Base-by-base conservation (phyloP, 495 filamentous ascomycete genomes). In the Parathielavia appendiculata region DNA sequence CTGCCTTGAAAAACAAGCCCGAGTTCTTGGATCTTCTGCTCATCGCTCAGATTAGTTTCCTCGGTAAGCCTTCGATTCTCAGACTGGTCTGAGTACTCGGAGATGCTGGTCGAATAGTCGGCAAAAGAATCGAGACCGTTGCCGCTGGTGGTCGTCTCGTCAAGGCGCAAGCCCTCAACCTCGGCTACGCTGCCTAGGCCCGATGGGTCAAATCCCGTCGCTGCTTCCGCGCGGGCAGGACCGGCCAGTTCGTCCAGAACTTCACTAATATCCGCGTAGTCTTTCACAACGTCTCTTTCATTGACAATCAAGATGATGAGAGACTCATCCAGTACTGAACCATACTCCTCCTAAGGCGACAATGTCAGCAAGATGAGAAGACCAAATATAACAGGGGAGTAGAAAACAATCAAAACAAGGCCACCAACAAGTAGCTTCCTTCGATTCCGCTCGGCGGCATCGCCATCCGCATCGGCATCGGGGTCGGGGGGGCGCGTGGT, bases 201-300 rank as follows among this genome's bases (percentile, higher is more conserved):
- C 12, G 87, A 91, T 0, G 90, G 83, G 58, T 96, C 90, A 66
- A 95, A 95, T 0, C 82, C 84, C 0, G 83, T 80, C 16, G 79
- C 75, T 62, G 90, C 85, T 60, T 92, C 86, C 20, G 78, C 76
- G 20, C 75, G 61, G 0, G 87, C 89, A 38, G 75, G 71, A 11
- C 79, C 71, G 46, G 84, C 85, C 9, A 96, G 68, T 1, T 69
- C 51, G 20, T 85, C 72, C 1, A 96, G 74, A 1, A 76, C 75
- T 14, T 76, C 60, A 10, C 81, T 76, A 13, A 91, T 69, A n/a
- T 80, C 75, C 53, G 88, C 78, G 69, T 79, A 92, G 54, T 95
- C 88, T 8, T 71, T 77, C 4, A 78, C 67, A 20, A 95, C 82
- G 4, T 90, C 84, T 74, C 78, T 70, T 56, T 64, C 61, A 60